phyloP scores from a whole-genome alignment of 78 protist genomes.

The Guillardia theta region DNA sequence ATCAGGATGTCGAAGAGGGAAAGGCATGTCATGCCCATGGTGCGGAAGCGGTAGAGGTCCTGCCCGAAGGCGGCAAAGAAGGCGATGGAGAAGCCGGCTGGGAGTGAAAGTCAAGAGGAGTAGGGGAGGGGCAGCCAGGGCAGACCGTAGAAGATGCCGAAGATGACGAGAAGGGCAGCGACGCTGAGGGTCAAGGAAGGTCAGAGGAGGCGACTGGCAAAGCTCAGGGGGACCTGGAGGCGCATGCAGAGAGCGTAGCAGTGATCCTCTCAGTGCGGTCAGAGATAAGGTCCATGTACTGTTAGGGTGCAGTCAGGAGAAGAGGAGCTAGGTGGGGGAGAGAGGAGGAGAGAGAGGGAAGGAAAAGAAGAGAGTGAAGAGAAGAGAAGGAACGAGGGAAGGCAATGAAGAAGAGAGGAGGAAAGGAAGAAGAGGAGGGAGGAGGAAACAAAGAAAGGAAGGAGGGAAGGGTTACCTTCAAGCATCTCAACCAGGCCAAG shows the following conservation, averaged over 20 bases:
- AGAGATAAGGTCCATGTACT: not conserved
- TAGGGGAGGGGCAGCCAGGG: no score
- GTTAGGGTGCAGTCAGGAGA: no score
- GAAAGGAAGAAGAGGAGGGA: not conserved
- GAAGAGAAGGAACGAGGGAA: not conserved
- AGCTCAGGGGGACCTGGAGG: no score
- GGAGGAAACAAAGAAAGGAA: not conserved
- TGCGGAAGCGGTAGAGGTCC: not conserved
- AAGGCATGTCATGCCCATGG: not conserved
- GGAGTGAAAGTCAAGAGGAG: no score
- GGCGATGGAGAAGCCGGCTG: not conserved
- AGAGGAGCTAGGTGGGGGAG: no score
- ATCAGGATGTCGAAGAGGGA: not conserved
- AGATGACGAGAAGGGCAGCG: not conserved
- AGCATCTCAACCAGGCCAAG: not conserved
- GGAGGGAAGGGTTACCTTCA: not conserved
- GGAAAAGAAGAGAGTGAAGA: not conserved
- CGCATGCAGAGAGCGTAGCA: not conserved
- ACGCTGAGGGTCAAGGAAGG: no score
- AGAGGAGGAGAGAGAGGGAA: not conserved
- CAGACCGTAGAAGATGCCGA: conserved; percentile 5
- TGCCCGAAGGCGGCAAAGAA: not conserved
- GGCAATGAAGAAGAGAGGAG: not conserved
- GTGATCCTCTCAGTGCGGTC: not conserved
- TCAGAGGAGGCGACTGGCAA: no score